phyloP scores from a whole-genome alignment of 1,284 basidiomycete species.

The Sutorius eximius region DNA sequence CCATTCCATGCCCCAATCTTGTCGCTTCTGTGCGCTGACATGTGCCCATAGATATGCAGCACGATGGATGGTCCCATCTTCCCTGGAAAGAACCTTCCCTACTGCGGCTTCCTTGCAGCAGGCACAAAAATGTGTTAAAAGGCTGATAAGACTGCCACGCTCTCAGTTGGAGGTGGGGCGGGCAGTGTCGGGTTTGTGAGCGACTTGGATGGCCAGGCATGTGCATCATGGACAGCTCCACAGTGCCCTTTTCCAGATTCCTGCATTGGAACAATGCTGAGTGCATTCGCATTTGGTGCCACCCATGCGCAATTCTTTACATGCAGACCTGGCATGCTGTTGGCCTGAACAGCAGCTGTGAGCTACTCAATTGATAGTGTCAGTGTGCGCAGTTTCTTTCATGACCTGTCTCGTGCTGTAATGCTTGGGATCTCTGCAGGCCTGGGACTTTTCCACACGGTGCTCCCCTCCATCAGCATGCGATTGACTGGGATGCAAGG shows the following conservation, averaged over 20 bases:
- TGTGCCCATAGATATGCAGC: constrained; percentile 48
- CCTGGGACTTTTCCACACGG: constrained; percentile 55
- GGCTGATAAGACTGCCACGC: constrained; percentile 63
- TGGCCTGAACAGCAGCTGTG: constrained; percentile 56
- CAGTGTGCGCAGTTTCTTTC: constrained; percentile 35
- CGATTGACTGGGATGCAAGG: constrained; percentile 39
- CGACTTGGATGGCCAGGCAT: constrained; percentile 51
- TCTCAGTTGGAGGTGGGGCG: constrained; percentile 63
- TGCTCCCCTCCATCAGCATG: constrained; percentile 22
- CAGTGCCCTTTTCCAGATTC: constrained; percentile 67
- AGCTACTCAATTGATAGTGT: constrained; percentile 42
- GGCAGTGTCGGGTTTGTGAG: constrained; percentile 52
- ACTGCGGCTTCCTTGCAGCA: constrained; percentile 54
- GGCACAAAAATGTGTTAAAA: constrained; percentile 62
- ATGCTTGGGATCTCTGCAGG: constrained; percentile 28
- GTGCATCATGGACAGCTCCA: constrained; percentile 47
- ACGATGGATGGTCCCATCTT: constrained; percentile 41
- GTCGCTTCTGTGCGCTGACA: neutral
- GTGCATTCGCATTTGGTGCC: no score
- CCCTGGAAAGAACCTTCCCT: constrained; percentile 55
- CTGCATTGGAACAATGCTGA: no score
- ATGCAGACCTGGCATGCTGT: no score
- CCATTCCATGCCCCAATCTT: constrained; percentile 1
- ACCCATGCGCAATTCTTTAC: no score
- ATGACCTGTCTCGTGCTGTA: neutral